A percentile compares a stretch with the other conserved stretches of the same genome.
phyloP scores from a whole-genome alignment of 2,329 filamentous ascomycete genomes.

The Macrophomina pseudophaseolina region DNA sequence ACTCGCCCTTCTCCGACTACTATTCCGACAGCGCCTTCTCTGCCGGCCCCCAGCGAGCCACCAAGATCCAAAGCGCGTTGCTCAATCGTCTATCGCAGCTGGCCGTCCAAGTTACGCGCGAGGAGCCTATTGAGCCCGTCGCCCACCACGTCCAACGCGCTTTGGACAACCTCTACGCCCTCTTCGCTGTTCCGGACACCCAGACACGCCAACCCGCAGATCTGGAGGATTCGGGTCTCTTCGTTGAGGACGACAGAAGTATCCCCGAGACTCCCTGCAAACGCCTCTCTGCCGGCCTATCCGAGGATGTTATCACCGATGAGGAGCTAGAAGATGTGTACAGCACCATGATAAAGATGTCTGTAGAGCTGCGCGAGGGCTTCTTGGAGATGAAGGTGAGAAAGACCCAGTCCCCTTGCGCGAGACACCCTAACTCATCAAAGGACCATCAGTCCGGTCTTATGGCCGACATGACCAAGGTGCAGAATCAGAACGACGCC shows the following conservation, averaged over 20 bases:
- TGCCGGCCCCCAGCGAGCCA: constrained; percentile 16
- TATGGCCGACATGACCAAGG: constrained; percentile 13
- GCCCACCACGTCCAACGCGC: constrained; percentile 23
- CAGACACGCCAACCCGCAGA: constrained; percentile 23
- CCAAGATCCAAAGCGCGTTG: constrained; percentile 30
- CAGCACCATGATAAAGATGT: constrained; percentile 19
- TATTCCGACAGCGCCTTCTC: constrained; percentile 45
- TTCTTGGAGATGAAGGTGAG: constrained; percentile 23
- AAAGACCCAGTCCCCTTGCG: neutral
- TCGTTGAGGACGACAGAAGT: constrained; percentile 22
- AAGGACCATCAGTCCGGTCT: constrained; percentile 22
- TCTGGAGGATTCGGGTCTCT: constrained; percentile 23
- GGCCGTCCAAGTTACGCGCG: constrained; percentile 41
- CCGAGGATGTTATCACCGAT: constrained; percentile 4
- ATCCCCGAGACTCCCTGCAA: neutral
- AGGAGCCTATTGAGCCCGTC: constrained; percentile 10
- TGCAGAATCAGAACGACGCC: constrained; percentile 4
- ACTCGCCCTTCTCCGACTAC: constrained; percentile 50
- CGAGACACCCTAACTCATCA: constrained; percentile 17
- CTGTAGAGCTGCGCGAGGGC: constrained; percentile 19
- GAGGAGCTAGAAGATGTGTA: constrained; percentile 23
- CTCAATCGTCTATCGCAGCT: constrained; percentile 45
- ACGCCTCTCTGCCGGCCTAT: neutral
- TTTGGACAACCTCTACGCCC: constrained; percentile 19
- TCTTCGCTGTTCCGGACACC: constrained; percentile 21